Base-by-base conservation (phyloP, 768 basidiomycete genomes). In the Lyophyllum shimeji region DNA sequence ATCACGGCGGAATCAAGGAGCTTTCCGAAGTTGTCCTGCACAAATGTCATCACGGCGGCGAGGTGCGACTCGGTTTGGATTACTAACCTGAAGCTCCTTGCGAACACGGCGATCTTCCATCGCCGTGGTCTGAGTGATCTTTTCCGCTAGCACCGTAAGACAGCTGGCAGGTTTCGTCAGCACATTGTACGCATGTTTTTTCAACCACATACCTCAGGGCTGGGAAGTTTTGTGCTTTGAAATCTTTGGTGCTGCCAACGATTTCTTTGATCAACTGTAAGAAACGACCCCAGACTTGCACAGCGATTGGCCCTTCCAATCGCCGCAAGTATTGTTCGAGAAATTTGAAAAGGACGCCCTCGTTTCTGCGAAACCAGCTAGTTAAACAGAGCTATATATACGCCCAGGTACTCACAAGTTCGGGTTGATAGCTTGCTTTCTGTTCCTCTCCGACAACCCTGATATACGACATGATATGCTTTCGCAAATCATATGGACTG, bases 251-350 rank as follows among this genome's bases (percentile, higher is more conserved):
- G 48, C 76, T 81, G 37, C 76, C 78, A n/a, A 83, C 71, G 20
- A 96, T 69, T 21, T 98, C 95, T 65, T 89, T 92, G 7, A 86
- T 82, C 42, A 98, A 75, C 47, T 86, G 82, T 59, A 92, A 74
- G 64, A 87, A 87, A 18, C 91, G 82, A 42, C 74, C 70, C 96
- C 96, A 98, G 18, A 98, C 90, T 72, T 98, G 97, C 11, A 95
- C 78, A 2, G 93, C 95, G 33, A 97, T 74, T 0, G 97, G 93
- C 0, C 93, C 93, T 69, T 98, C 97, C 40, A 98, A 70, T 9
- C 87, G 83, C 17, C 73, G 74, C 25, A 98, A 68, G 66, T 98
- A 98, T 52, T 85, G 84, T 65, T 98, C 94, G 45, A 98, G 75
- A 68, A 98, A 98, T 27, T 79, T 82, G 77, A 93, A 94, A n/a